These are phyloP conservation scores for Fusarium gaditjirri DNA, from an alignment of 2,329 filamentous ascomycete genomes.

Conservation along the genomic window DNA sequence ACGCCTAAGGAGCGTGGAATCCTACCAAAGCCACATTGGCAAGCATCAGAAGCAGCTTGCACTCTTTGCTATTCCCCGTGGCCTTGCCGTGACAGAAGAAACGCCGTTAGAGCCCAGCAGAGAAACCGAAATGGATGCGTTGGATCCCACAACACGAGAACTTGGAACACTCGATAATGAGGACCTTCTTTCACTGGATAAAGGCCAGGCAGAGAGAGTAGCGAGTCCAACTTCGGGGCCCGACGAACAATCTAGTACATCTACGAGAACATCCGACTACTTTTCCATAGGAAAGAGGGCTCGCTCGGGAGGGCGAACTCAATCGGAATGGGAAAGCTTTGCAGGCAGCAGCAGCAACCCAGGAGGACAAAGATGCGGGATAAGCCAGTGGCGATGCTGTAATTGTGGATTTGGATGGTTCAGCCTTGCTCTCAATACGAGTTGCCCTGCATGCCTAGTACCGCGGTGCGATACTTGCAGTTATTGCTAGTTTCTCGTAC, in stretches of 20 bases:
- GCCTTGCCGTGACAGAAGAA: background rate
- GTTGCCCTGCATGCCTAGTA: too few relatives aligned
- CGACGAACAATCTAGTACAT: background rate
- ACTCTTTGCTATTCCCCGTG: background rate
- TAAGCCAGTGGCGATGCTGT: background rate
- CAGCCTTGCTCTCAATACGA: fast-evolving
- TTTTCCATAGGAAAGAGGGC: background rate
- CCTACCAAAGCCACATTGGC: background rate
- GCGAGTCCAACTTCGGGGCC: background rate
- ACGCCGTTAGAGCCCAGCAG: background rate
- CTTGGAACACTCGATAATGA: background rate
- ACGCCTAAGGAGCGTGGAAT: background rate
- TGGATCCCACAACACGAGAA: background rate
- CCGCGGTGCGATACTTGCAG: background rate
- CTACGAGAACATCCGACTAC: background rate
- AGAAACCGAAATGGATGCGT: too few relatives aligned
- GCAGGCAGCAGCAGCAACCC: background rate
- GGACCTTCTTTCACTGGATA: background rate
- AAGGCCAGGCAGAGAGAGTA: background rate
- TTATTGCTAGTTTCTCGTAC: background rate
- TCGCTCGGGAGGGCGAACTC: too few relatives aligned
- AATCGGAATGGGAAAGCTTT: background rate
- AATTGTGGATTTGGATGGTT: background rate
- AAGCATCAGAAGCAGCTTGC: background rate
- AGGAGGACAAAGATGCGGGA: background rate